Base-by-base conservation (phyloP, 73 alveolate genomes). In the Stentor coeruleus region DNA sequence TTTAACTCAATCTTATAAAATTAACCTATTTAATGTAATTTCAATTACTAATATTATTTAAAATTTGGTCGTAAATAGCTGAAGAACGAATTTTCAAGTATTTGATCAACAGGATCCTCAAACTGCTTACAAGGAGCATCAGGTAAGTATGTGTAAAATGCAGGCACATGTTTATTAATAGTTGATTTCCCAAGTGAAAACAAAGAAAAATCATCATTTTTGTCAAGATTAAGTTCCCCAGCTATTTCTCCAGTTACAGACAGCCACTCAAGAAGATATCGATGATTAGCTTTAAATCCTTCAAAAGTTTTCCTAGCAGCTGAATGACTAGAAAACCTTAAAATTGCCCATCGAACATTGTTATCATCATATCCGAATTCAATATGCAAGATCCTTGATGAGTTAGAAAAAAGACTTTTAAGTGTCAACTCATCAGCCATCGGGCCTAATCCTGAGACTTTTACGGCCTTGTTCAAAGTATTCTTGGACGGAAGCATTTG, bases 271-370 rank as follows among this genome's bases (percentile, higher is more conserved):
- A 66, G 79, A 20, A 14, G 41, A 75, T 75, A 75, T 39, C 38
- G 15, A 35, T 35, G 15, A 20, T 28, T 26, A 28, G 59, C 83
- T 39, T 38, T 15, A 2, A 26, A 75, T 2, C 74, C 59, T 39
- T 40, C 72, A 15, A 75, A 75, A 31, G 83, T 40, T 38, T 75
- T 75, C 72, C 83, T 75, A 20, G 74, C 83, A 37, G 59, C 83
- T n/a, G 83, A 75, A 3, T 75, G 83, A 39, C 83, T 75, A n/a
- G 59, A 15, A 40, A 75, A 75, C 84, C 72, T 37, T n/a, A 75
- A 39, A 40, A 75, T 75, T 20, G 83, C 83, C 2, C 38, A 75
- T 2, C 31, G 30, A 75, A n/a, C 38, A n/a, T n/a, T n/a, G 49
- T 40, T 40, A 66, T 66, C 79, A 66, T 37, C 11, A 1, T n/a